Conservation (phyloP, 495 filamentous ascomycete genomes). For the Penicillium arizonense region DNA sequence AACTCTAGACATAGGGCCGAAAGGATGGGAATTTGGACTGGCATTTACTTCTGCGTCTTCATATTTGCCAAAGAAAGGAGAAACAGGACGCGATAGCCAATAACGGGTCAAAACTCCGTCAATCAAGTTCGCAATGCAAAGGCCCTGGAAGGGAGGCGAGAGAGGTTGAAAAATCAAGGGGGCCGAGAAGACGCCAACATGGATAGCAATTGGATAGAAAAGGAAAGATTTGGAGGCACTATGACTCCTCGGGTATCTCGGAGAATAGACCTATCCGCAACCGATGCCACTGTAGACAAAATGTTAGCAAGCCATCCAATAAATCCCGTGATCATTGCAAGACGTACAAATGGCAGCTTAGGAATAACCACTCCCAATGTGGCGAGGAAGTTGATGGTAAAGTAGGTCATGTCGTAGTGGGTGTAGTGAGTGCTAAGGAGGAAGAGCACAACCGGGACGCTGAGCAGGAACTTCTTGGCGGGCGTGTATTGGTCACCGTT, state of each 20-base stretch:
- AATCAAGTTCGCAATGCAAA: slow-evolving; percentile 29
- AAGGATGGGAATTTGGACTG: slow-evolving; percentile 7
- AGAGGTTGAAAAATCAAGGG: slow-evolving; percentile 5
- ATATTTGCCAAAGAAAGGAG: slow-evolving; percentile 23
- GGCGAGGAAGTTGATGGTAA: slow-evolving; percentile 93
- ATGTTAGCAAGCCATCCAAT: slow-evolving; percentile 19
- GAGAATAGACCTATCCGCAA: slow-evolving; percentile 51
- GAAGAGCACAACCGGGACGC: slow-evolving; percentile 90
- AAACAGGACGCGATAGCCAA: slow-evolving; percentile 17
- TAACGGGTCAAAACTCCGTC: slow-evolving; percentile 18
- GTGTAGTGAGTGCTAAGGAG: slow-evolving; percentile 97
- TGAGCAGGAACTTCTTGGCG: slow-evolving; percentile 95
- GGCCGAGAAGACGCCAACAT: slow-evolving; percentile 21
- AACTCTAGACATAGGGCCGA: slow-evolving; percentile 19
- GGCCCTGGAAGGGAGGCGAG: slow-evolving; percentile 9
- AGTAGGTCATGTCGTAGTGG: slow-evolving; percentile 94
- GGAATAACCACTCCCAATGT: slow-evolving; percentile 90
- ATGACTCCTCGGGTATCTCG: slow-evolving; percentile 42
- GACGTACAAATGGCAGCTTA: slow-evolving; percentile 87
- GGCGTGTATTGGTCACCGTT: slow-evolving; percentile 98
- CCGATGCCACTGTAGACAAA: slow-evolving; percentile 39
- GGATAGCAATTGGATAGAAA: slow-evolving; percentile 15
- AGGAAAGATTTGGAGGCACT: slow-evolving; percentile 20
- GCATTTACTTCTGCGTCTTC: slow-evolving; percentile 16
- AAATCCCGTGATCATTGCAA: not conserved